Base-by-base conservation (phyloP, 306 rosid genomes). In the Macrotyloma uniflorum region DNA sequence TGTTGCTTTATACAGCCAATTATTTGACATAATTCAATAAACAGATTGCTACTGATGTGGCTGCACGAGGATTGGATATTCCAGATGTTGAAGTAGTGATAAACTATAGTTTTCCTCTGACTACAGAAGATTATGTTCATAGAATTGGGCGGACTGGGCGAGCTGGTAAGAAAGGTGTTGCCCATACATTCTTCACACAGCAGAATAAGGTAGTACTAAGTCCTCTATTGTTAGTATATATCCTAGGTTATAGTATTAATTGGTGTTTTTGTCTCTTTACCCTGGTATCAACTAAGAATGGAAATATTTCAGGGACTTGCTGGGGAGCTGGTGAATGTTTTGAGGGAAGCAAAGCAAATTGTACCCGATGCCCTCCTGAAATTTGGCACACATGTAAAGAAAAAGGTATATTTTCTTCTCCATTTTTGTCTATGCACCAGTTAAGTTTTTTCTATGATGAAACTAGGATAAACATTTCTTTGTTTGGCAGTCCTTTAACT, bases 31-130 rank as follows among this genome's bases (percentile, higher is more conserved):
- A 59, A 58, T 50, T 80, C 65, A 8, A 49, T 67, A 55, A 47
- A 47, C 87, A 96, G 99, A 81, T 96, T 86, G 99, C 98, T 40
- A 96, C 98, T 50, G 99, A 96, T 80, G 99, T 96, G 72, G 99
- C 96, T 12, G 99, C 99, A 36, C 93, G 98, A 14, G 98, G 97
- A 79, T 91, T 96, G 88, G 99, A 96, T 82, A 96, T 93, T 84
- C 98, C 98, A 13, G 97, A 93, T 72, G 99, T 96, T 36, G 98
- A 93, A 85, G 99, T 91, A 19, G 99, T 93, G 78, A 91, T 96
- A 80, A 96, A 93, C 85, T 95, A 87, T 75, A 96, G 98, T 76
- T 96, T 93, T 84, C 98, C 94, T 62, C 94, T 93, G 33, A 96
- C 97, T 18, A 91, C 96, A 3, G 99, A 91, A 78, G 98, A 96